Base-by-base conservation (phyloP, 225 moss, liverwort and hornwort genomes). In the Polytrichum commune region DNA sequence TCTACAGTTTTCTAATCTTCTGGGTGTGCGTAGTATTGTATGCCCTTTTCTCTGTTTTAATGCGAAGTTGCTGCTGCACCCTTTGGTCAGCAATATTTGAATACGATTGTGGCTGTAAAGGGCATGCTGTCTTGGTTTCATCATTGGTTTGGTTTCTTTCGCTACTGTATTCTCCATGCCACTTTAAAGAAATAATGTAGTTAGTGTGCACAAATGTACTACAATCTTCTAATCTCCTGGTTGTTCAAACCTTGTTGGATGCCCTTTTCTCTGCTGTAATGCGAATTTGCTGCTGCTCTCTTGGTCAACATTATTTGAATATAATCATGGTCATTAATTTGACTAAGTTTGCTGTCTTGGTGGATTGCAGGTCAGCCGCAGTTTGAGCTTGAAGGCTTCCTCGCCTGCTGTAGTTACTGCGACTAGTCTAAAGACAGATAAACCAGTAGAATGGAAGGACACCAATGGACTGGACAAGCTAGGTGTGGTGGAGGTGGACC, bases 401-500 rank as follows among this genome's bases (percentile, higher is more conserved):
- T 71, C 78, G 33, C 67, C 80, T 72, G 26, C 67, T 23, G 2
- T 69, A 19, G 86, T 90, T 29, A 85, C 82, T 80, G 93, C 95
- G 69, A 76, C 93, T 9, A 93, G 93, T 73, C 83, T 93, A 62
- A 87, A 90, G 75, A 93, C 81, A 27, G 88, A 88, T 66, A 87
- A 86, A 74, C 78, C 90, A 26, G 80, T 77, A 63, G 87, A 83
- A 76, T 72, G 91, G 81, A 90, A 91, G 79, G 90, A 91, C 69
- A 78, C 86, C 73, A 91, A 80, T 72, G 85, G 76, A 56, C 79
- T 82, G 53, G 82, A 84, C 69, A 93, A 85, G 62, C 72, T 96
- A 65, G 88, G 87, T 25, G 96, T 96, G 80, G 67, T 96, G 54
- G 84, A 93, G 60, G 92, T 96, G 79, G 96, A 96, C n/a, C 90